A percentile compares a stretch with the other conserved stretches of the same genome.
These are phyloP conservation scores for Melampsora larici-populina DNA, from an alignment of 1,284 basidiomycete species.

Conservation along the genomic window DNA sequence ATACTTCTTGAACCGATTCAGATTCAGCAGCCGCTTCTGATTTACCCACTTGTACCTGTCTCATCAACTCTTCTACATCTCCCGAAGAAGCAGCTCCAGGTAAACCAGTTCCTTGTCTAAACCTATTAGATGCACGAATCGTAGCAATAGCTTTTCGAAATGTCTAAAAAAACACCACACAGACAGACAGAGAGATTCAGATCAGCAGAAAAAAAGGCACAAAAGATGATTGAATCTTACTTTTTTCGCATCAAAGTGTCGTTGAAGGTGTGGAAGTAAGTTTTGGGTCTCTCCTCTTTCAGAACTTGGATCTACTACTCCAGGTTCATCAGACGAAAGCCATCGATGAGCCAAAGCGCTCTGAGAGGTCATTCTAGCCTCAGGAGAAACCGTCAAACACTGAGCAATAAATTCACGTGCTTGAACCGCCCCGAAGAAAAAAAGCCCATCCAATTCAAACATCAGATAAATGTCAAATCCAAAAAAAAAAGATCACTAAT, in stretches of 20 bases:
- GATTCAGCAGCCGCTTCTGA: constrained; percentile 37
- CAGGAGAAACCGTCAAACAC: constrained; percentile 80
- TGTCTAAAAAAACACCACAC: no score
- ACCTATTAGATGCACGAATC: constrained; percentile 32
- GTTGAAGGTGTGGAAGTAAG: constrained; percentile 37
- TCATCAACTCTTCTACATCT: constrained; percentile 27
- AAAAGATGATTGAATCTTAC: constrained; percentile 5
- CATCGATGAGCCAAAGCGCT: constrained; percentile 73
- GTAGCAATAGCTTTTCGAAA: constrained; percentile 43
- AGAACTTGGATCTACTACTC: constrained; percentile 54
- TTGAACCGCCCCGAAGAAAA: constrained; percentile 53
- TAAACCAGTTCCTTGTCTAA: constrained; percentile 19
- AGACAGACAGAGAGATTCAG: no score
- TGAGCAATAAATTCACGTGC: constrained; percentile 74
- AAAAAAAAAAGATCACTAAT: no score
- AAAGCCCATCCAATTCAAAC: neutral
- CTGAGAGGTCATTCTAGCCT: constrained; percentile 69
- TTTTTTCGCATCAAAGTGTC: constrained; percentile 43
- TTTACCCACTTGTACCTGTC: constrained; percentile 23
- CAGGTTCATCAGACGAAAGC: constrained; percentile 58
- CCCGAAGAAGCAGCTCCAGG: constrained; percentile 14
- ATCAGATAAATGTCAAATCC: neutral
- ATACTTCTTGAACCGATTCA: constrained; percentile 31
- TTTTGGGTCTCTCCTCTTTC: constrained; percentile 40
- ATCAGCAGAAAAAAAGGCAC: no score